These are phyloP conservation scores for Quercus aquifolioides DNA, from an alignment of 306 rosid species.

Conservation along the genomic window DNA sequence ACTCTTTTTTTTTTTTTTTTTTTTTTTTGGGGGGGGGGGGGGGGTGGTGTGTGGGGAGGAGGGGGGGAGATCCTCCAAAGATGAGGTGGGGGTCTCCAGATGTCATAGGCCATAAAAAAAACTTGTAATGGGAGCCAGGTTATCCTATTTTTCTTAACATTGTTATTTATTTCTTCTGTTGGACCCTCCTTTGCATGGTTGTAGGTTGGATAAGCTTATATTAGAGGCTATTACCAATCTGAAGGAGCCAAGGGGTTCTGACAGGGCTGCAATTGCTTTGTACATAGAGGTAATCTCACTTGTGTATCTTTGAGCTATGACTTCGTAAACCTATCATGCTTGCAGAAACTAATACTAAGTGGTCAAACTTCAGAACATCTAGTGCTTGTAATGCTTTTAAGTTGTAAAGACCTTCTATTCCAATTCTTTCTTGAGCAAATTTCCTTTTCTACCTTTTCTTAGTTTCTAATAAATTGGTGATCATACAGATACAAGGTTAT, in stretches of 20 bases:
- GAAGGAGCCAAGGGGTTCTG: conserved; percentile 90
- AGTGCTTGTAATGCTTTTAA: background rate
- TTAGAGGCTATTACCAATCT: conserved; percentile 64
- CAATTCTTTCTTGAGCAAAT: conserved; percentile 2
- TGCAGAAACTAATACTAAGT: conserved; percentile 12
- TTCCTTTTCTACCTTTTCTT: conserved; percentile 7
- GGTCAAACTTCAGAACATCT: conserved; percentile 10
- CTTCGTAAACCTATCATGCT: conserved; percentile 1
- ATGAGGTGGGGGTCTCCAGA: background rate
- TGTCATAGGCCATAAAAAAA: background rate
- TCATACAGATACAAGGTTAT: background rate
- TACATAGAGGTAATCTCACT: conserved; percentile 69
- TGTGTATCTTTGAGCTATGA: conserved; percentile 5
- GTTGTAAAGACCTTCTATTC: conserved; percentile 1
- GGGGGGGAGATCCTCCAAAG: background rate
- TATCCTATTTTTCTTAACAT: conserved; percentile 7
- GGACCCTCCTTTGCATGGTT: conserved; percentile 26
- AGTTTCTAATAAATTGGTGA: conserved; percentile 6
- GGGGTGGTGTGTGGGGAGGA: background rate
- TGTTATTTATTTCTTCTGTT: conserved; percentile 13
- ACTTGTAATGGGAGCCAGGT: background rate
- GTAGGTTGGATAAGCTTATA: conserved; percentile 87
- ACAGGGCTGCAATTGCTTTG: conserved; percentile 73
- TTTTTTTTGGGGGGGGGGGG: background rate
- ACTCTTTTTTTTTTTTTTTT: background rate